Evolutionary conservation across 805 yeast genomes (phyloP).

Genomic region (Yamadazyma sp.): DNA sequence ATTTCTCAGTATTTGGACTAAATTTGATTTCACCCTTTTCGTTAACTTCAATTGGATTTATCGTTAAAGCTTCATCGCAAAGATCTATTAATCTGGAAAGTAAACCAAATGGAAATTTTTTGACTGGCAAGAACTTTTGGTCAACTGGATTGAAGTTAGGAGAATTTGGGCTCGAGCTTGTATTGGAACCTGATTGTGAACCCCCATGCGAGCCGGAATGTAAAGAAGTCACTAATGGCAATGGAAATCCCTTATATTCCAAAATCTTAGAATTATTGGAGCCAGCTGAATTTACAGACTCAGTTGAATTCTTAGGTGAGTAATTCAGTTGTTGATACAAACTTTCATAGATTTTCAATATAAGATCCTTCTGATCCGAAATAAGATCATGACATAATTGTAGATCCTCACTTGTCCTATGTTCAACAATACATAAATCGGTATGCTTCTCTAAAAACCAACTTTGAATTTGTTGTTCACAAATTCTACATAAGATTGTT

Average conservation of each 20-base stretch:
- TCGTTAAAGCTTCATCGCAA: conserved; percentile 69
- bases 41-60: conserved; percentile 50
- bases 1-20: conserved; percentile 61
- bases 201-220: background rate
- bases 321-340: conserved; percentile 22
- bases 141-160: conserved; percentile 5
- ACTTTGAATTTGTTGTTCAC: conserved; percentile 86
- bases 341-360: conserved; percentile 43
- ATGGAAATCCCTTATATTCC: conserved; percentile 59
- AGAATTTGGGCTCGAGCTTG: conserved; percentile 1
- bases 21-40: conserved; percentile 30
- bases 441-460: conserved; percentile 97
- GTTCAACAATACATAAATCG: conserved; percentile 82
- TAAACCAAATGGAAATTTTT: conserved; percentile 62
- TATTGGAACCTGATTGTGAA: conserved; percentile 1
- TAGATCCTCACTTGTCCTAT: conserved; percentile 73
- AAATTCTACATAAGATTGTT: conserved; percentile 81
- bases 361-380: conserved; percentile 60
- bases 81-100: conserved; percentile 56
- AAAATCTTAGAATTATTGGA: conserved; percentile 15
- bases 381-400: conserved; percentile 73
- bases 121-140: conserved; percentile 10
- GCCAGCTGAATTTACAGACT: conserved; percentile 10
- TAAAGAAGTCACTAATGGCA: conserved; percentile 28
- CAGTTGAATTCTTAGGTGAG: conserved; percentile 5